A percentile compares a stretch with the other conserved stretches of the same genome.
Conservation (phyloP, 345 rosid species). For the Salix purpurea region DNA sequence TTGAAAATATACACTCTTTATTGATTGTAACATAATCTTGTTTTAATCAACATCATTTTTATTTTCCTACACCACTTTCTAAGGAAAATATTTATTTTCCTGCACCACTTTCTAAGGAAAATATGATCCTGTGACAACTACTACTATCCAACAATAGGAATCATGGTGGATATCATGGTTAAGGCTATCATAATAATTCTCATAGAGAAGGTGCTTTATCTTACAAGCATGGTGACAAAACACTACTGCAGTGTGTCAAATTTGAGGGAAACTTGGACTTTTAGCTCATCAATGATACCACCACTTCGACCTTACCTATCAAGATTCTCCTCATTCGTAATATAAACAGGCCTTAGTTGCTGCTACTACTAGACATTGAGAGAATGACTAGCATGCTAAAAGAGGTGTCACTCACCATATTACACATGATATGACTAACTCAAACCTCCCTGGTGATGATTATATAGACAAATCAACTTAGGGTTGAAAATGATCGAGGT, state of each 20-base stretch:
- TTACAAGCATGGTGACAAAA: neutral
- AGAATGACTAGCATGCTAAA: neutral
- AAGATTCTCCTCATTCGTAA: neutral
- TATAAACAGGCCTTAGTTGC: neutral
- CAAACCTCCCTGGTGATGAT: neutral
- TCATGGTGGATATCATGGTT: accelerated
- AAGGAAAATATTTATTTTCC: no score
- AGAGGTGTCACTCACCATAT: neutral
- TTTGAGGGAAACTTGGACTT: neutral
- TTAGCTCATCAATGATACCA: neutral
- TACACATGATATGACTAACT: neutral
- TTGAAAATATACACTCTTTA: neutral
- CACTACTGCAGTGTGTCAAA: neutral
- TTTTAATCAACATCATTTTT: neutral
- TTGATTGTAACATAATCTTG: neutral
- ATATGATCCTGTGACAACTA: no score
- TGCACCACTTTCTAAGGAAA: no score
- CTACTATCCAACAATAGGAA: no score
- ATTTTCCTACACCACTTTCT: no score
- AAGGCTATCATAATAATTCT: accelerated
- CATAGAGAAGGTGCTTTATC: neutral
- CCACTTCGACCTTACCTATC: neutral
- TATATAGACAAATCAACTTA: neutral
- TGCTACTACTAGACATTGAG: neutral
- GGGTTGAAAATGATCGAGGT: neutral